Base-by-base conservation (phyloP, 2,329 filamentous ascomycete genomes). In the Leptographium procerum region DNA sequence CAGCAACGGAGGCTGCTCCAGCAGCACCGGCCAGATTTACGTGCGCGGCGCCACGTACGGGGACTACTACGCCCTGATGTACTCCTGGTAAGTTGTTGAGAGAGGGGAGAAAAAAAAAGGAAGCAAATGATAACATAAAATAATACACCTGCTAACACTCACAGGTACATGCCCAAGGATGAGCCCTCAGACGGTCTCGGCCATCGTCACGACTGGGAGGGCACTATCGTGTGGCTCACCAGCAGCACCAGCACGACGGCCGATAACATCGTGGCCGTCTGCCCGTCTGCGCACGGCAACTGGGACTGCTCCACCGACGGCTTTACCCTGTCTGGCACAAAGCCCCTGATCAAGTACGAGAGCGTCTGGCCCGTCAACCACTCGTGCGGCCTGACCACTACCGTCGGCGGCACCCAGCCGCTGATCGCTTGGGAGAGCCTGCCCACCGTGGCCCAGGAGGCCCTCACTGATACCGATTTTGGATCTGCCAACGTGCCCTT, bases 351-450 rank as follows among this genome's bases (percentile, higher is more conserved):
- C 52, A 67, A 69, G 53, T 74, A 74, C 63, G 68, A 66, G 57
- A 68, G 66, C 43, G 62, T 58, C 24, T 62, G 63, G 57, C 61
- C 66, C 1, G 56, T 67, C 36, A 68, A 77, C 62, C 74, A 77
- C 62, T 65, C 58, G 11, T 52, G 45, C 33, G 45, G n/a, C 29
- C 24, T 56, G 29, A 59, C 58, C 8, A 28, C 33, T 16, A 47
- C 47, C 4, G 29, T 66, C 16, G 75, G 73, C 16, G 69, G 69
- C 3, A 64, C 65, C n/a, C 71, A 74, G 62, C 70, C 70, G 1
- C 61, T 78, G 40, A 67, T 75, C 54, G 71, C 73, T 8, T 77
- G 75, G 75, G 75, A 77, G 61, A 66, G 61, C n/a, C 65, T 77
- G 60, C 64, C 71, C 2, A 56, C 65, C 2, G 68, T 64, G 11